phyloP scores from a whole-genome alignment of 305 asterid species.

The Plantago rigida region DNA sequence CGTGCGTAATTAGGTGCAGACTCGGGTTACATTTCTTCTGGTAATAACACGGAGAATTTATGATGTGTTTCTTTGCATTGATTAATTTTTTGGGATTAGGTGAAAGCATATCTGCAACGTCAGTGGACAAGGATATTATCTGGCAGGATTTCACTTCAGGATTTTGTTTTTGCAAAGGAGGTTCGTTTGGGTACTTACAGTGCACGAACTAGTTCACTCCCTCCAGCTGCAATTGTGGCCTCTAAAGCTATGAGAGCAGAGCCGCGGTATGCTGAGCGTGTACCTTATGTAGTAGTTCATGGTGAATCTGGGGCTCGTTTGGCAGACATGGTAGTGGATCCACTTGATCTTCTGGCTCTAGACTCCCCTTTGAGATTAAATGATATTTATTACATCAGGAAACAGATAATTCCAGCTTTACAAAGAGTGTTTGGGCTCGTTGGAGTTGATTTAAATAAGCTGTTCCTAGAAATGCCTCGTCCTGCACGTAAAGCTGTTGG shows the following conservation, averaged over 20 bases:
- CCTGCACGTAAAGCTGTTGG: slow-evolving; percentile 57
- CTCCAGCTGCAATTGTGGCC: slow-evolving; percentile 97
- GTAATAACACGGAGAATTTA: neutral
- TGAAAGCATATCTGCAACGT: slow-evolving; percentile 62
- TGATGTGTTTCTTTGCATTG: neutral
- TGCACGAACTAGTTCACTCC: slow-evolving; percentile 56
- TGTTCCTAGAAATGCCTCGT: slow-evolving; percentile 86
- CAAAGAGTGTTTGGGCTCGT: slow-evolving; percentile 90
- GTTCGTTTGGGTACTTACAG: slow-evolving; percentile 89
- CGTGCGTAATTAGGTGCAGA: neutral
- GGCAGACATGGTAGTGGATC: slow-evolving; percentile 86
- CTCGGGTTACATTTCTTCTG: neutral
- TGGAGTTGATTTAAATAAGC: slow-evolving; percentile 74
- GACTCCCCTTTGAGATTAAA: slow-evolving; percentile 81
- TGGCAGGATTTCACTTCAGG: slow-evolving; percentile 77
- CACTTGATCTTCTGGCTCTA: slow-evolving; percentile 58
- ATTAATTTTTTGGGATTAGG: slow-evolving; percentile 37
- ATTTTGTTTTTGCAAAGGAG: slow-evolving; percentile 92
- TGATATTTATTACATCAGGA: slow-evolving; percentile 70
- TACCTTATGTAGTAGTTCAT: slow-evolving; percentile 85
- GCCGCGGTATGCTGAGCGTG: slow-evolving; percentile 90
- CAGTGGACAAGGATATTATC: slow-evolving; percentile 87
- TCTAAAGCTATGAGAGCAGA: slow-evolving; percentile 72
- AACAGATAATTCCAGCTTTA: slow-evolving; percentile 87
- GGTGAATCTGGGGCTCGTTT: slow-evolving; percentile 96